Conservation (phyloP, 2,329 filamentous ascomycete species). For the Pseudocercospora vitis region DNA sequence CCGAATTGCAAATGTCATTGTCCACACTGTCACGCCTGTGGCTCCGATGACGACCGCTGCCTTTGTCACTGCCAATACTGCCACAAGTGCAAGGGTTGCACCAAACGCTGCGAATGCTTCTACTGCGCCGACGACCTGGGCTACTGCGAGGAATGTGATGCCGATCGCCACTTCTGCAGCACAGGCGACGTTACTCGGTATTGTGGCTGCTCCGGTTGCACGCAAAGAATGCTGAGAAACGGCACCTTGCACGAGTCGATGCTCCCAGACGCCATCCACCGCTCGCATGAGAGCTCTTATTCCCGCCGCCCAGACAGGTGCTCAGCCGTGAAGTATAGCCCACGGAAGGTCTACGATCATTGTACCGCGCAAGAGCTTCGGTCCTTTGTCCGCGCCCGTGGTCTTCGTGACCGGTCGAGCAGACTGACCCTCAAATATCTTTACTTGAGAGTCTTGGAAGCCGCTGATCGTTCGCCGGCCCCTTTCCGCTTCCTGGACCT, state of each 20-base stretch:
- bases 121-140: neutral
- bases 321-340: neutral
- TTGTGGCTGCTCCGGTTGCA: neutral
- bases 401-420: slow-evolving; percentile 23
- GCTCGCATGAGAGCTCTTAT: slow-evolving; percentile 13
- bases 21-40: neutral
- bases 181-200: neutral
- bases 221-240: neutral
- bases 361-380: slow-evolving; percentile 19
- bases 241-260: neutral
- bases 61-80: neutral
- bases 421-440: slow-evolving; percentile 24
- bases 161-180: neutral
- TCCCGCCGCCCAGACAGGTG: neutral
- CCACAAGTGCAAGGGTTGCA: neutral
- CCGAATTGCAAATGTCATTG: neutral
- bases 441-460: slow-evolving; percentile 21
- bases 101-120: neutral
- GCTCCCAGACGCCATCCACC: neutral
- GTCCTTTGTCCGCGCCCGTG: slow-evolving; percentile 20
- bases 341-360: slow-evolving; percentile 8
- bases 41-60: neutral
- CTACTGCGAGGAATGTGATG: neutral
- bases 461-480: slow-evolving; percentile 12
- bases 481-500: slow-evolving; percentile 29